These are phyloP conservation scores for Pichia cactophila DNA, from an alignment of 1,139 yeast genomes.

Conservation along the genomic window DNA sequence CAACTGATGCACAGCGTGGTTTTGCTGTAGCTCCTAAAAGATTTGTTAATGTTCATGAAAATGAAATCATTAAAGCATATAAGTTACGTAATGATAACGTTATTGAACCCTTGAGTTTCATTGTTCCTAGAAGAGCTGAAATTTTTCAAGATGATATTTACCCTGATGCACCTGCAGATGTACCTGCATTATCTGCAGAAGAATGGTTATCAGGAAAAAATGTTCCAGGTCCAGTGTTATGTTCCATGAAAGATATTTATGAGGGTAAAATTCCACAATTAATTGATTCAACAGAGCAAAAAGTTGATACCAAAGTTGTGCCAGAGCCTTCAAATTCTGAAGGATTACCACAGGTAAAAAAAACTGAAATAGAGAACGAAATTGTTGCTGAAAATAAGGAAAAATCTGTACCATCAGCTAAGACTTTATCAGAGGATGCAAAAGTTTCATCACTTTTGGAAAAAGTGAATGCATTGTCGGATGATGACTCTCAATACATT, in stretches of 20 bases:
- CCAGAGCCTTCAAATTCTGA: not conserved
- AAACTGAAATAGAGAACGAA: not conserved
- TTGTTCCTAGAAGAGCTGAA: constrained; percentile 90
- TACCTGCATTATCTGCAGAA: constrained; percentile 68
- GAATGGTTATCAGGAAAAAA: constrained; percentile 78
- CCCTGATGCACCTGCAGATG: constrained; percentile 79
- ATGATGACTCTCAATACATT: constrained; percentile 34
- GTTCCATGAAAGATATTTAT: constrained; percentile 67
- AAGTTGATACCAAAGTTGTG: constrained; percentile 8
- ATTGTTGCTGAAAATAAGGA: not conserved
- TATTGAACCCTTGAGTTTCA: constrained; percentile 84
- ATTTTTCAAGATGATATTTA: constrained; percentile 87
- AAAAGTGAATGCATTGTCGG: constrained; percentile 32
- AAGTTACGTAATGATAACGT: constrained; percentile 77
- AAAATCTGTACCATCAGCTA: not conserved
- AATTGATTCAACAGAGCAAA: constrained; percentile 9
- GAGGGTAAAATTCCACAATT: constrained; percentile 53
- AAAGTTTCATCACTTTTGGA: constrained; percentile 42
- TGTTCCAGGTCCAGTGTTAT: constrained; percentile 73
- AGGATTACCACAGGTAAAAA: not conserved
- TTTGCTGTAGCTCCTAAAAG: constrained; percentile 84
- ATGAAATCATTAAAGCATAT: constrained; percentile 73
- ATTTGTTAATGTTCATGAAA: constrained; percentile 67
- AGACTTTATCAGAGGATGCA: not conserved
- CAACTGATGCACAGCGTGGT: constrained; percentile 93